These are phyloP conservation scores for Sextonia rubra DNA, from an alignment of 164 flowering plant species.

Conservation along the genomic window DNA sequence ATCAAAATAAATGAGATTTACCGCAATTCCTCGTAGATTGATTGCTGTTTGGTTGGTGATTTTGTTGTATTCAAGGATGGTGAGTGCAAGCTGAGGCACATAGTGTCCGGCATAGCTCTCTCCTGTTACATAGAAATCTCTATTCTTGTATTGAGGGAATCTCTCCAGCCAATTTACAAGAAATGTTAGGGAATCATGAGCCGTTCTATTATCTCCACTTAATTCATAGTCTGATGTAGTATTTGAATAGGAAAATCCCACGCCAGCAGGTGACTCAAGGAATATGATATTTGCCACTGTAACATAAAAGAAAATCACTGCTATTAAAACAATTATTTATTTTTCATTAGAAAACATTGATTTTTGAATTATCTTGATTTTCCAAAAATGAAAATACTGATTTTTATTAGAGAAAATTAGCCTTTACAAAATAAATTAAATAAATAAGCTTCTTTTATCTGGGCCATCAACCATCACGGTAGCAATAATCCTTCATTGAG, in stretches of 20 bases:
- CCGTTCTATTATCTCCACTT: constrained; percentile 8
- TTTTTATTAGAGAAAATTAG: too few species aligned
- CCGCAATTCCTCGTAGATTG: constrained; percentile 59
- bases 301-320: too few species aligned
- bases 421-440: too few species aligned
- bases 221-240: not conserved
- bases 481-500: too few species aligned
- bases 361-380: too few species aligned
- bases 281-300: constrained; percentile 17
- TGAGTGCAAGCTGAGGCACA: constrained; percentile 65
- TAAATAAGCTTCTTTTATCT: too few species aligned
- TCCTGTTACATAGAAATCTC: constrained; percentile 56
- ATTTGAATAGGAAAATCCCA: constrained; percentile 1
- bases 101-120: constrained; percentile 53
- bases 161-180: constrained; percentile 53
- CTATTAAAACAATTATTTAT: not conserved
- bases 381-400: too few species aligned
- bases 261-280: constrained; percentile 4
- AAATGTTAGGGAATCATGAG: constrained; percentile 61
- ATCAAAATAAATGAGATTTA: not conserved
- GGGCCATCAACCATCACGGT: too few species aligned
- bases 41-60: constrained; percentile 27
- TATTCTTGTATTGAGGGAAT: constrained; percentile 37
- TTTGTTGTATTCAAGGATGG: constrained; percentile 46
- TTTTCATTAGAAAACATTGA: not conserved